Evolutionary conservation across 352 stramenopile species (phyloP).

Genomic region (Phytophthora citricola): DNA sequence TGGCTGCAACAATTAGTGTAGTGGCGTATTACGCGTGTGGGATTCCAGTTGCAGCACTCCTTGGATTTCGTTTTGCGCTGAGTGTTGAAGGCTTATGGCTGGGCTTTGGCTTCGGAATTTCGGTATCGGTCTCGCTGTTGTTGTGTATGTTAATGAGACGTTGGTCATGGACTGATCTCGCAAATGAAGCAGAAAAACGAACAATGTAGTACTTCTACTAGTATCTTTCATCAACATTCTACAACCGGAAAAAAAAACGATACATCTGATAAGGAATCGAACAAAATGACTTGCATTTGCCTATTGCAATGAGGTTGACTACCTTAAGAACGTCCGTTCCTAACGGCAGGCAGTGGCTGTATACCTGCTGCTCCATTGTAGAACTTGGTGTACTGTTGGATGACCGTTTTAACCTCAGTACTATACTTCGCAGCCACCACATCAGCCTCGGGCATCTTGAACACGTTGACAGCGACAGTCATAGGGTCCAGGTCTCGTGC

Average conservation of each 20-base stretch:
- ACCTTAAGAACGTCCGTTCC: not conserved
- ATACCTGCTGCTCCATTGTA: not conserved
- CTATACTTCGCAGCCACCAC: not conserved
- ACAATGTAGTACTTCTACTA: conserved; percentile 2
- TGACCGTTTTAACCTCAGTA: not conserved
- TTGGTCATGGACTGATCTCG: conserved; percentile 43
- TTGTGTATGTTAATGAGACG: conserved; percentile 14
- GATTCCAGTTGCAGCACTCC: conserved; percentile 65
- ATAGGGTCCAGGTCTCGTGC: too few relatives aligned
- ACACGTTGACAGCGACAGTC: not conserved
- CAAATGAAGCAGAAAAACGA: conserved; percentile 44
- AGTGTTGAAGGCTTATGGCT: conserved; percentile 81
- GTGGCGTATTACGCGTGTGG: conserved; percentile 80
- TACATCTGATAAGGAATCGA: too few relatives aligned
- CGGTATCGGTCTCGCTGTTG: conserved; percentile 16
- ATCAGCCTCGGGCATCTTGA: not conserved
- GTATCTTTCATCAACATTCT: too few relatives aligned
- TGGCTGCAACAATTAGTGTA: conserved; percentile 71
- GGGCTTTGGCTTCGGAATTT: conserved; percentile 69
- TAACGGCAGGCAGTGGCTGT: not conserved
- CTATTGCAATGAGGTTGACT: too few relatives aligned
- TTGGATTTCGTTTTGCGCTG: conserved; percentile 54
- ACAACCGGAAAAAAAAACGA: too few relatives aligned
- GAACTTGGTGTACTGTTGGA: not conserved
- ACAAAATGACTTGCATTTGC: too few relatives aligned